Conservation (phyloP, 1,139 yeast species). For the Debaryomyces sp. region DNA sequence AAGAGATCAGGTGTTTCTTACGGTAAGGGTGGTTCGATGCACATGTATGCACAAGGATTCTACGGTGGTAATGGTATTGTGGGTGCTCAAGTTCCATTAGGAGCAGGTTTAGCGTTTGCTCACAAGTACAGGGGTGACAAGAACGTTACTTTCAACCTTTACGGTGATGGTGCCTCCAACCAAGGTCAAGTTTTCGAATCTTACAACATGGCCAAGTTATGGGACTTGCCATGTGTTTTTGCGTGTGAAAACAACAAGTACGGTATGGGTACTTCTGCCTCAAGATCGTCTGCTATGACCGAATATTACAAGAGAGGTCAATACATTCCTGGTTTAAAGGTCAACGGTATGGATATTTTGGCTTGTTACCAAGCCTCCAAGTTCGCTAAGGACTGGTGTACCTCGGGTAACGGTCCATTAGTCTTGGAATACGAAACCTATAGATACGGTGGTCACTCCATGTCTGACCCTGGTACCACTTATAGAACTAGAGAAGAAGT, state of each 20-base stretch:
- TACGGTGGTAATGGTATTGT: conserved; percentile 99
- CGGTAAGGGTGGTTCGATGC: conserved; percentile 99
- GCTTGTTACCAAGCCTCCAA: conserved; percentile 96
- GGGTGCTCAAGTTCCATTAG: conserved; percentile 98
- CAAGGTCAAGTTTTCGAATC: conserved; percentile 99
- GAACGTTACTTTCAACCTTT: conserved; percentile 82
- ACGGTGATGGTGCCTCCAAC: conserved; percentile 99
- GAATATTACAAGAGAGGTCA: conserved; percentile 99
- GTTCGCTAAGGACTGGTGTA: conserved; percentile 96
- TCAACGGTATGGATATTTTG: conserved; percentile 97
- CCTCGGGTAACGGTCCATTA: conserved; percentile 92
- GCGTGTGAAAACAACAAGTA: conserved; percentile 99
- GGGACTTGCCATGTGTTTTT: conserved; percentile 93
- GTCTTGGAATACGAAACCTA: conserved; percentile 97
- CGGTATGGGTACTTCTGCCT: conserved; percentile 99
- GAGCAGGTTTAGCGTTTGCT: conserved; percentile 96
- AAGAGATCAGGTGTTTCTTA: conserved; percentile 91
- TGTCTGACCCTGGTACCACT: conserved; percentile 99
- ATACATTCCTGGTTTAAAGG: conserved; percentile 97
- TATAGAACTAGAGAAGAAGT: conserved; percentile 99
- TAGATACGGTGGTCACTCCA: conserved; percentile 99
- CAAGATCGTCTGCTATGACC: conserved; percentile 94
- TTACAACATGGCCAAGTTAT: conserved; percentile 97
- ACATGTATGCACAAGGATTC: conserved; percentile 93
- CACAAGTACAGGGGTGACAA: conserved; percentile 88